phyloP scores from a whole-genome alignment of 1,284 basidiomycete species.

The Puccinia polysora region DNA sequence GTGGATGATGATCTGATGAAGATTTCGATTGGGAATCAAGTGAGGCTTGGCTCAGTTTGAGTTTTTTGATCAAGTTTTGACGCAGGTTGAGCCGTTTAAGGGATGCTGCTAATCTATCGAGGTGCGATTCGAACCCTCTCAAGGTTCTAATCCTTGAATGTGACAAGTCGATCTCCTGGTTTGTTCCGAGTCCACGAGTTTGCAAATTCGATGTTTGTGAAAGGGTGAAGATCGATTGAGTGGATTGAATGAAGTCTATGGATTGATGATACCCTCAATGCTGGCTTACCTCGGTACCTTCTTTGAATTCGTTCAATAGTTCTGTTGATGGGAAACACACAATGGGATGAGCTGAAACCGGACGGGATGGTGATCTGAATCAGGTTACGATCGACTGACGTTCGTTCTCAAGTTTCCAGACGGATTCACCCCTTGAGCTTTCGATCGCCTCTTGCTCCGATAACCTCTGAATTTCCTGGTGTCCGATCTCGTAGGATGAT shows the following conservation, averaged over 20 bases:
- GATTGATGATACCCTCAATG: not conserved
- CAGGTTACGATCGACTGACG: not conserved
- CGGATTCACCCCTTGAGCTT: not conserved
- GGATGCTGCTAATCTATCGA: slow-evolving; percentile 11
- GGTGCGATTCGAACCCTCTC: slow-evolving; percentile 25
- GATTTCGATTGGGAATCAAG: not conserved
- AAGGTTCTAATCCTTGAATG: slow-evolving; percentile 32
- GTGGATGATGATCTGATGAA: not conserved
- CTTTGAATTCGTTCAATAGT: slow-evolving; percentile 29
- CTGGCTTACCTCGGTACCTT: slow-evolving; percentile 29
- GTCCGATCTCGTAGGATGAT: slow-evolving; percentile 6
- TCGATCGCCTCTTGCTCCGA: slow-evolving; percentile 13
- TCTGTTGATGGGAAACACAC: slow-evolving; percentile 6
- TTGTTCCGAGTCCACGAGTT: not conserved
- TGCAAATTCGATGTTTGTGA: not conserved
- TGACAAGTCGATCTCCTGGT: slow-evolving; percentile 32
- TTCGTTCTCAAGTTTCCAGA: slow-evolving; percentile 13
- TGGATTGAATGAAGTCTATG: not conserved
- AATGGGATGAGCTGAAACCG: not conserved
- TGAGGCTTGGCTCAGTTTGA: not conserved
- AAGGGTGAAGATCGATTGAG: not conserved
- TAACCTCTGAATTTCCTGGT: not conserved
- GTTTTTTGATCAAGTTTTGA: slow-evolving; percentile 32
- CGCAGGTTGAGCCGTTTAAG: slow-evolving; percentile 31
- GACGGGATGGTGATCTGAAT: not conserved